phyloP scores from a whole-genome alignment of 805 yeast species.

The Wickerhamiella sorbophila region DNA sequence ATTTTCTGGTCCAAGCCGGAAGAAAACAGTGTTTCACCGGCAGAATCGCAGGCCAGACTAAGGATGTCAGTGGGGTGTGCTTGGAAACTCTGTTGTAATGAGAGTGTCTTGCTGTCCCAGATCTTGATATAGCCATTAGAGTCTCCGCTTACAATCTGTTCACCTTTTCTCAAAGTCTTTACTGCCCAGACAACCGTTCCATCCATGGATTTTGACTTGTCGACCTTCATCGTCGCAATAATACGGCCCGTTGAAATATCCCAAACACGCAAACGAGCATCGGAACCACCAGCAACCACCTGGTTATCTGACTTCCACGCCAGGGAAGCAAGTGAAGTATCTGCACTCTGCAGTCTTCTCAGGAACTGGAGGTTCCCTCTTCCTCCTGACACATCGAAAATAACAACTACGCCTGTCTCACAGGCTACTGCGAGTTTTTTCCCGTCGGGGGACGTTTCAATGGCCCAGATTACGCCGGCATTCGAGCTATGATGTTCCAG shows the following conservation, averaged over 20 bases:
- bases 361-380: constrained; percentile 68
- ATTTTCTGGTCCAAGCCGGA: constrained; percentile 93
- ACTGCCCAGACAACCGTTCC: constrained; percentile 85
- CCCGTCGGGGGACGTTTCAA: constrained; percentile 49
- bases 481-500: constrained; percentile 69
- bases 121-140: constrained; percentile 87
- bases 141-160: constrained; percentile 87
- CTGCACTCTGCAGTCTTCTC: constrained; percentile 44
- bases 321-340: constrained; percentile 61
- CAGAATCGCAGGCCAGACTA: constrained; percentile 45
- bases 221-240: constrained; percentile 80
- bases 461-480: constrained; percentile 88
- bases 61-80: constrained; percentile 87
- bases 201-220: constrained; percentile 47
- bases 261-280: constrained; percentile 86
- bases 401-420: constrained; percentile 82
- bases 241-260: constrained; percentile 45
- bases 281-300: constrained; percentile 89
- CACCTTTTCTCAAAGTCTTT: constrained; percentile 40
- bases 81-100: constrained; percentile 66
- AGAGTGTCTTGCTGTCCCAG: constrained; percentile 73
- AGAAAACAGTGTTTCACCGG: constrained; percentile 55
- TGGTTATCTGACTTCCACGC: constrained; percentile 56
- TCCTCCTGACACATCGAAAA: constrained; percentile 77
- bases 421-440: constrained; percentile 75